These are phyloP conservation scores for Phialocephala sp. DNA, from an alignment of 2,329 filamentous ascomycete species.

Conservation along the genomic window DNA sequence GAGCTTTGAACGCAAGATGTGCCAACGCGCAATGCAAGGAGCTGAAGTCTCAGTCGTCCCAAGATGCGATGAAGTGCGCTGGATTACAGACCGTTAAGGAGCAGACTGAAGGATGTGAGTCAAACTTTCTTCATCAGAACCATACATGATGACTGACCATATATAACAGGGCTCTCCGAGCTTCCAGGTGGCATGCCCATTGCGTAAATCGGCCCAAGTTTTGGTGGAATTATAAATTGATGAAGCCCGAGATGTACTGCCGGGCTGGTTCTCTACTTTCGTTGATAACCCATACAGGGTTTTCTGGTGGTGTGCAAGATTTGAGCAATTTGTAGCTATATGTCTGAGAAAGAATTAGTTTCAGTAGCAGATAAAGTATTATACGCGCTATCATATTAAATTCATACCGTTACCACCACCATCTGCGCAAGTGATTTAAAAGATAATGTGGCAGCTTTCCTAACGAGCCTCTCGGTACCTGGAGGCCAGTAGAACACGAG, in stretches of 20 bases:
- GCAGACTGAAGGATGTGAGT: slow-evolving; percentile 5
- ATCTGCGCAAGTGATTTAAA: not conserved
- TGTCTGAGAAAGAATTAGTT: not conserved
- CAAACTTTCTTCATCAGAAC: not conserved
- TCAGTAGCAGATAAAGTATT: not conserved
- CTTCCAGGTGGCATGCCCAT: slow-evolving; percentile 12
- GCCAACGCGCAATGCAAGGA: not conserved
- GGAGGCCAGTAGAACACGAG: too few species aligned
- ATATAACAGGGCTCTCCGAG: slow-evolving; percentile 5
- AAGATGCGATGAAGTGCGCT: not conserved
- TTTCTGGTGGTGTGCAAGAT: not conserved
- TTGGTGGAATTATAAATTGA: not conserved
- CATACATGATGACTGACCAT: not conserved
- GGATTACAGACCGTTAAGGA: not conserved
- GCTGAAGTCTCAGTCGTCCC: not conserved
- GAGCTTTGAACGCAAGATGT: slow-evolving; percentile 48
- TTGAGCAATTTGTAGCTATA: not conserved
- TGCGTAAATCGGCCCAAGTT: not conserved
- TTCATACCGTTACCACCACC: not conserved
- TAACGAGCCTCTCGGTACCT: too few species aligned
- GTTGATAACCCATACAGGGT: not conserved
- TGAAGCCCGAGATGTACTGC: not conserved
- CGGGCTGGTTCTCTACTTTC: not conserved
- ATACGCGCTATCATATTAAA: not conserved
- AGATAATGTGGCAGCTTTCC: not conserved